A percentile compares a stretch with the other conserved stretches of the same genome.
These are phyloP conservation scores for Sedum album DNA, from an alignment of 164 flowering plant genomes.

Conservation along the genomic window DNA sequence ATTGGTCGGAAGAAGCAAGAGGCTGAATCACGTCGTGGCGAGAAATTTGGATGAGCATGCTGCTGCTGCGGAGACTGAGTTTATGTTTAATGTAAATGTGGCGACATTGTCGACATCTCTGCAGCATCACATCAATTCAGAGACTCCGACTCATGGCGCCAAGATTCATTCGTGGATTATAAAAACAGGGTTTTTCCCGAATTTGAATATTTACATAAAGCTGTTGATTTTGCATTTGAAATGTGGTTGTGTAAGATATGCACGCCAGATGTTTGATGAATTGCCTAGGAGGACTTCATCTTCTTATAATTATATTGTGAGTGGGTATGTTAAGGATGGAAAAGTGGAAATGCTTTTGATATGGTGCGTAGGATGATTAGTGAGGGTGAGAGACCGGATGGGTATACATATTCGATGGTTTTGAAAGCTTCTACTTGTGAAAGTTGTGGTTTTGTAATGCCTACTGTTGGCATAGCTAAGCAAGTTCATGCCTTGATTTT, in stretches of 20 bases:
- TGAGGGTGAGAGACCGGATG: conserved; percentile 55
- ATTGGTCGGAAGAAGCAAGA: background rate
- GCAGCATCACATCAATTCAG: conserved; percentile 61
- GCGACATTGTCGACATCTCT: conserved; percentile 38
- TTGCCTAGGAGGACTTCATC: conserved; percentile 51
- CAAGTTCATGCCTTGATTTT: conserved; percentile 60
- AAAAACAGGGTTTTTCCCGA: conserved; percentile 57
- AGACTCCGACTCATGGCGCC: conserved; percentile 49
- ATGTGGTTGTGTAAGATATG: conserved; percentile 36
- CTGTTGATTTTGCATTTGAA: conserved; percentile 56
- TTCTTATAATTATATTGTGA: conserved; percentile 73
- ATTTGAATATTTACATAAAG: conserved; percentile 59
- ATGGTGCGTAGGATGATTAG: conserved; percentile 32
- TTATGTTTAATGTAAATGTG: background rate
- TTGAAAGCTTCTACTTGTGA: conserved; percentile 53
- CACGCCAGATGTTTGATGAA: conserved; percentile 65
- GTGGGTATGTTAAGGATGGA: conserved; percentile 55
- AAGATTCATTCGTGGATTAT: conserved; percentile 61
- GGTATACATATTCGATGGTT: conserved; percentile 67
- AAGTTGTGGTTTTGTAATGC: conserved; percentile 12
- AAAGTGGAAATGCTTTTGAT: conserved; percentile 28
- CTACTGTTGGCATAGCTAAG: conserved; percentile 24
- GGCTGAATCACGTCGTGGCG: background rate
- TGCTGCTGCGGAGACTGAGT: background rate
- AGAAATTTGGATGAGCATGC: background rate